Base-by-base conservation (phyloP, 257 asterid species). In the Cinchona pubescens region DNA sequence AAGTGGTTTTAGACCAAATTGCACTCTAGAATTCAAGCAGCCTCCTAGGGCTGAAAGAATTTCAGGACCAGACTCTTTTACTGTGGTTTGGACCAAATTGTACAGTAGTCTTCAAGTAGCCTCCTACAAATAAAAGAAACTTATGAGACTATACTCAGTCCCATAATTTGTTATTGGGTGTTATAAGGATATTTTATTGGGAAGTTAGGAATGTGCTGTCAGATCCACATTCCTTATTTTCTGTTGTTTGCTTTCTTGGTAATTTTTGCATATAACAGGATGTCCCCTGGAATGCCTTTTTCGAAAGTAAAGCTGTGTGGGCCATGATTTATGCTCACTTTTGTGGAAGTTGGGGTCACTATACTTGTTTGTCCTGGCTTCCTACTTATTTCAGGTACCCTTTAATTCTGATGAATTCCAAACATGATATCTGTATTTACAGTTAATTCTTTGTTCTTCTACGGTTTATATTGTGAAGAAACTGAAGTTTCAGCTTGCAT, bases 291-390 rank as follows among this genome's bases (percentile, higher is more conserved):
- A 89, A 84, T 78, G 96, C 89, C 61, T 90, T 94, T 82, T 94
- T 94, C 81, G 86, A 82, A 83, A 83, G 86, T 62, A 92, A 88
- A 87, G 99, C 97, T 67, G 97, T 94, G 61, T 94, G 99, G 99
- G 99, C 98, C n/a, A 94, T 94, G 99, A 94, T 92, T 74, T 94
- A 94, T 83, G 79, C 94, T 76, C 99, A 94, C 84, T 94, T 94
- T 81, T 94, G 99, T 84, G 99, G 99, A 71, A 92, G 97, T 82
- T 94, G 99, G 99, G 99, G 99, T 79, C 97, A 94, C 72, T 94
- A 90, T 79, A 88, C 93, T 48, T 89, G 96, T 85, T 86, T 94
- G 80, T 87, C 99, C 74, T 94, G 99, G 99, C 92, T 94, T 79
- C 98, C 99, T 29, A 94, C 99, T 46, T 94, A 87, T 85, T 92